Conservation (phyloP, 2,329 filamentous ascomycete genomes). For the Alternaria conjuncta region DNA sequence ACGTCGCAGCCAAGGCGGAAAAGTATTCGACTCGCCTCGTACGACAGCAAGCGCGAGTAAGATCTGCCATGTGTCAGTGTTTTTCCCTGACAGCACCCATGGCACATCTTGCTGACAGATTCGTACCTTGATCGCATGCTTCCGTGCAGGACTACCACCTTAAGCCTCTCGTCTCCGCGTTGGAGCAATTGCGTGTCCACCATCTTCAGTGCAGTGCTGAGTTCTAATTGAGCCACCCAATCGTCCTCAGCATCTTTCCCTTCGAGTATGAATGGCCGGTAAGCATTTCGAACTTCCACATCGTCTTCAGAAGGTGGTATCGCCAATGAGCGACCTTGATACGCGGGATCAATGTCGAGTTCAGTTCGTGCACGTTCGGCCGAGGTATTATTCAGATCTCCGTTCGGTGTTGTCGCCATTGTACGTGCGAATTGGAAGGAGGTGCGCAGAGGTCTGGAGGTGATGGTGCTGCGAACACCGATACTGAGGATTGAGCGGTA, state of each 20-base stretch:
- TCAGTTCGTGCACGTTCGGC: constrained; percentile 22
- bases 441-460: background rate
- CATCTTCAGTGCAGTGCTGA: constrained; percentile 60
- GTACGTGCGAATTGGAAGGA: background rate
- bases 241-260: constrained; percentile 51
- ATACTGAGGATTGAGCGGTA: background rate
- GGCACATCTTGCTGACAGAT: background rate
- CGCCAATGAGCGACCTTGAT: constrained; percentile 47
- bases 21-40: constrained; percentile 66
- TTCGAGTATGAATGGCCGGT: constrained; percentile 64
- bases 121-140: constrained; percentile 57
- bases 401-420: constrained; percentile 14
- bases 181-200: constrained; percentile 55
- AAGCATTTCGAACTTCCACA: constrained; percentile 52
- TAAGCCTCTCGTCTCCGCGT: constrained; percentile 53
- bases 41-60: constrained; percentile 66
- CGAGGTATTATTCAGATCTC: constrained; percentile 35
- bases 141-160: constrained; percentile 67
- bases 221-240: constrained; percentile 64
- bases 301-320: constrained; percentile 58
- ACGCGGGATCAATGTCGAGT: constrained; percentile 20
- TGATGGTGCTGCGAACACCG: background rate
- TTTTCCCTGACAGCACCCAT: accelerated
- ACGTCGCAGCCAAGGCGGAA: constrained; percentile 71
- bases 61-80: constrained; percentile 51